Percentiles rank a stretch among this genome's conserved stretches.
Conservation (phyloP, 2,329 filamentous ascomycete genomes). For the Atkinsonella hypoxylon region DNA sequence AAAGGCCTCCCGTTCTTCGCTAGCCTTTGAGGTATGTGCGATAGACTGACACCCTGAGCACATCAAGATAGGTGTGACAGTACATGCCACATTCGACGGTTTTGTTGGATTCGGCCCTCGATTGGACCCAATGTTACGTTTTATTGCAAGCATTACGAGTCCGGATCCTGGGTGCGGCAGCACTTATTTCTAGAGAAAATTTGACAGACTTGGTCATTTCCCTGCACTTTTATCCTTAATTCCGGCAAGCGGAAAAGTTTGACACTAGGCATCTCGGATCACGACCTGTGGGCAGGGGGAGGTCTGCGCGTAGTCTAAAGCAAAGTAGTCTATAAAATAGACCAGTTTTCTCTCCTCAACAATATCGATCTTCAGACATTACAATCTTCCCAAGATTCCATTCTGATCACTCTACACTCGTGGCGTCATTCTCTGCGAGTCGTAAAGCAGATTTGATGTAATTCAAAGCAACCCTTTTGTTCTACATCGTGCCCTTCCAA, state of each 20-base stretch:
- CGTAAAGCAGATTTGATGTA: not conserved
- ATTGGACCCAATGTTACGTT: conserved; percentile 2
- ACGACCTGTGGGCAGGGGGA: not conserved
- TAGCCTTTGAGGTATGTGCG: not conserved
- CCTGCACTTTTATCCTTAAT: not conserved
- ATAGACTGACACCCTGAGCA: not conserved
- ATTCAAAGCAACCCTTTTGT: not conserved
- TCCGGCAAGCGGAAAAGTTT: not conserved
- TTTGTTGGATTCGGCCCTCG: not conserved
- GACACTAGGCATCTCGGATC: not conserved
- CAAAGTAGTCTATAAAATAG: not conserved
- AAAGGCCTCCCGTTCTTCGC: not conserved
- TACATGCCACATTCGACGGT: not conserved
- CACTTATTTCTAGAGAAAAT: not conserved
- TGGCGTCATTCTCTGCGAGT: not conserved
- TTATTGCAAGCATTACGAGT: not conserved
- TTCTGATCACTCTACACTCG: not conserved
- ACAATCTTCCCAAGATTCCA: not conserved
- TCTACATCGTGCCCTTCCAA: not conserved
- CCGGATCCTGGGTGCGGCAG: not conserved
- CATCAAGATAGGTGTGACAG: not conserved
- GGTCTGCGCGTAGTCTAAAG: not conserved
- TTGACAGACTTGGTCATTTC: not conserved
- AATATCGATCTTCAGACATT: not conserved
- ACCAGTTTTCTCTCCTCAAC: not conserved